These are phyloP conservation scores for Neofusicoccum parvum DNA, from an alignment of 2,329 filamentous ascomycete genomes.

Conservation along the genomic window DNA sequence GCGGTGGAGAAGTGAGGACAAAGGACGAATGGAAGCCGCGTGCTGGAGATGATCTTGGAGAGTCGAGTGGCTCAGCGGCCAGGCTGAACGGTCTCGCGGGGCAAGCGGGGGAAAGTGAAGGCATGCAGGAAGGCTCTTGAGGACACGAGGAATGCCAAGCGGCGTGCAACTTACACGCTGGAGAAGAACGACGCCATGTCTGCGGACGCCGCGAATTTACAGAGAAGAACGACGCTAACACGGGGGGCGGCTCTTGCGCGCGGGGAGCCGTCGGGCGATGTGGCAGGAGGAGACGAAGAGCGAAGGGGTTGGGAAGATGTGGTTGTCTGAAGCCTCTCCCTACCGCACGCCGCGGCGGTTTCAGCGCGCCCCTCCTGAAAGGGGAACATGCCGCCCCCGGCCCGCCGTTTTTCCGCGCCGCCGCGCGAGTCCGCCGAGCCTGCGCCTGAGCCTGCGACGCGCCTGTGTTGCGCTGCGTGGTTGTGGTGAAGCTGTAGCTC, in stretches of 20 bases:
- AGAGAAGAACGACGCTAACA: background rate
- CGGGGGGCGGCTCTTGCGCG: background rate
- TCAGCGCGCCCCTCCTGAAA: constrained; percentile 18
- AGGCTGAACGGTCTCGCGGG: background rate
- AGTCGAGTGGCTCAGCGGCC: background rate
- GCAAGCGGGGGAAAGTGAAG: background rate
- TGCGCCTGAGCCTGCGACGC: background rate
- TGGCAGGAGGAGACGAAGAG: constrained; percentile 4
- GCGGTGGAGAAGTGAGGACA: constrained; percentile 11
- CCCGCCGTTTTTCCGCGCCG: constrained; percentile 2
- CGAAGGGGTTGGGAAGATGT: constrained; percentile 7
- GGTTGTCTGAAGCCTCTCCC: constrained; percentile 19
- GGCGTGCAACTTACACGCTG: constrained; percentile 41
- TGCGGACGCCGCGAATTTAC: background rate
- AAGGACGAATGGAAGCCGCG: constrained; percentile 16
- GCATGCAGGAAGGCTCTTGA: background rate
- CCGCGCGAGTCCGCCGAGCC: background rate
- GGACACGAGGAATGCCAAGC: constrained; percentile 22
- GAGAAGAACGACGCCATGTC: constrained; percentile 45
- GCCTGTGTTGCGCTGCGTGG: background rate
- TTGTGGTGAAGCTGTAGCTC: background rate
- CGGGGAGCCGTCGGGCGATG: background rate
- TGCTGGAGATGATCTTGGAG: constrained; percentile 11
- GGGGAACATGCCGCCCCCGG: constrained; percentile 9
- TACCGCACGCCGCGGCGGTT: constrained; percentile 17